Conservation (phyloP, 2,329 filamentous ascomycete genomes). For the Arthrocladium fulminans region DNA sequence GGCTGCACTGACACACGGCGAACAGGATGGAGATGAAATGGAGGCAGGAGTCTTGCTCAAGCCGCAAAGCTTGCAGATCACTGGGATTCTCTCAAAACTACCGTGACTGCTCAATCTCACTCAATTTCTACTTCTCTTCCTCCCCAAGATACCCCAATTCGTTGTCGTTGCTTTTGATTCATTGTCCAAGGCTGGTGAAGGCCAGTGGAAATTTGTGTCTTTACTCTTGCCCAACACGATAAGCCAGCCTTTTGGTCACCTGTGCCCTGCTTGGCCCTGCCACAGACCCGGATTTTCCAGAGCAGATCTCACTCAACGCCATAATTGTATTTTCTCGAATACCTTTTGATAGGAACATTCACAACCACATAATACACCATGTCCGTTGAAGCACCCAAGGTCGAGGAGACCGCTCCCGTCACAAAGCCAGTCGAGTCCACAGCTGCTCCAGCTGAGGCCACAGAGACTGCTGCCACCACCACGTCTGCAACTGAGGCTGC, state of each 20-base stretch:
- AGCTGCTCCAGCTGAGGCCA: constrained; percentile 28
- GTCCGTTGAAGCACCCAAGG: constrained; percentile 62
- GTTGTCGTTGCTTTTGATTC: constrained; percentile 22
- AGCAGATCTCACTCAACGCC: neutral
- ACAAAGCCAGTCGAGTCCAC: constrained; percentile 27
- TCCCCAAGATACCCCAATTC: constrained; percentile 10
- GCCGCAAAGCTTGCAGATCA: constrained; percentile 3
- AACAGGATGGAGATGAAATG: constrained; percentile 3
- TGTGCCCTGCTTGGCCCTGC: neutral
- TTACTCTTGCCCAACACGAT: constrained; percentile 7
- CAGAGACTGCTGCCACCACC: constrained; percentile 25
- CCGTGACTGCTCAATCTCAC: constrained; percentile 22
- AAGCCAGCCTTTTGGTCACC: constrained; percentile 5
- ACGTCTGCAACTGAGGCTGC: constrained; percentile 12
- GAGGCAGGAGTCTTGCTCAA: neutral
- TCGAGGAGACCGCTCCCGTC: constrained; percentile 48
- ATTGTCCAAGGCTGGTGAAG: constrained; percentile 10
- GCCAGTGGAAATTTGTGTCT: constrained; percentile 7
- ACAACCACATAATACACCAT: constrained; percentile 41
- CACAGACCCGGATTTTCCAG: neutral
- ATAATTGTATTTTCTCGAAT: constrained; percentile 31
- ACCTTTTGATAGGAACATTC: constrained; percentile 27
- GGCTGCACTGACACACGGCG: constrained; percentile 1
- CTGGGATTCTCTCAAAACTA: constrained; percentile 23
- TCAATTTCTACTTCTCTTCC: constrained; percentile 21